phyloP scores from a whole-genome alignment of 306 rosid genomes.

The Vicia faba region DNA sequence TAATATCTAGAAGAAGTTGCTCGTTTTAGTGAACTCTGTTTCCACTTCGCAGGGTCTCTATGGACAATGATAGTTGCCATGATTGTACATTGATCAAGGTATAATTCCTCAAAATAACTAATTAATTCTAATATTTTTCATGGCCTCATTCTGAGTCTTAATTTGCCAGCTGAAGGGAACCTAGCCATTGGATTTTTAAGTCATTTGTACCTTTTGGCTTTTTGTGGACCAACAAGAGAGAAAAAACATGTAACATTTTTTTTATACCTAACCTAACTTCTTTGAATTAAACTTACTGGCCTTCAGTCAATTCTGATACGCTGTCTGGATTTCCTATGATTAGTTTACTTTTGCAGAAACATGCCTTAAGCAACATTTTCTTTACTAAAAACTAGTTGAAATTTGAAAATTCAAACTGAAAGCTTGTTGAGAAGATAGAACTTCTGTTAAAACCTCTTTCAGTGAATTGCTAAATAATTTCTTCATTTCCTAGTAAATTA shows the following conservation, averaged over 20 bases:
- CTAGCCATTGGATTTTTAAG: too few relatives aligned
- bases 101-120: conserved; percentile 34
- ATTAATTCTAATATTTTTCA: conserved; percentile 16
- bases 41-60: conserved; percentile 67
- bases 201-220: background rate
- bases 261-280: too few relatives aligned
- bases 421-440: background rate
- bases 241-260: background rate
- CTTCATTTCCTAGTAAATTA: background rate
- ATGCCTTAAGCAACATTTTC: conserved; percentile 11
- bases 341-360: conserved; percentile 24
- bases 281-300: too few relatives aligned
- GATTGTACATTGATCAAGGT: conserved; percentile 78
- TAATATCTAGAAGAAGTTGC: conserved; percentile 34
- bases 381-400: background rate
- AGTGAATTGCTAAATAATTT: background rate
- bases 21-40: conserved; percentile 40
- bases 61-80: conserved; percentile 69
- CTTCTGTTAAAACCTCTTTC: conserved; percentile 15
- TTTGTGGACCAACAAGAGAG: background rate
- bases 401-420: conserved; percentile 9
- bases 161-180: conserved; percentile 22
- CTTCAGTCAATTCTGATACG: too few relatives aligned
- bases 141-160: too few relatives aligned
- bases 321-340: background rate